Base-by-base conservation (phyloP, 208 protist species). In the Wallacemonas collosoma region DNA sequence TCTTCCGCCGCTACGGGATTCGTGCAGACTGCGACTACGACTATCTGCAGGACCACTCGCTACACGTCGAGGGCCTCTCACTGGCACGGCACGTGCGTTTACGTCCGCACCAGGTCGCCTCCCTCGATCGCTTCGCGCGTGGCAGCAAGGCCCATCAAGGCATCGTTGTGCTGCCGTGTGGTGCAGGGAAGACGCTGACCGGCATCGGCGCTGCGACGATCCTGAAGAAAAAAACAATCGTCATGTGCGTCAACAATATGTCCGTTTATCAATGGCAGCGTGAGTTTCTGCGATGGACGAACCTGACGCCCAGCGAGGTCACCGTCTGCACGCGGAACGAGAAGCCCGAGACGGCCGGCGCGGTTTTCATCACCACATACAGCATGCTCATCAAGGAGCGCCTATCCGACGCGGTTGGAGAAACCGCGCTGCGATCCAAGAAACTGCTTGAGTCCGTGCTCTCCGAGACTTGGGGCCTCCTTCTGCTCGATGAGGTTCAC, bases 401-500 rank as follows among this genome's bases (percentile, higher is more conserved):
- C 41, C 80, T 90, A 47, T 11, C 47, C 64, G 71, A 51, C 2
- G 65, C 61, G 44, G 66, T 61, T 68, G 88, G 64, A 57, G 97
- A 71, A n/a, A 67, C 77, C 6, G 84, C 85, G 11, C 71, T 83
- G 66, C 81, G 71, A 75, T 88, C 87, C 26, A 73, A 89, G 53
- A 84, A 96, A 60, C 93, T 95, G 43, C 76, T 98, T 57, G 54
- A 74, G 2, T 80, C 73, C 56, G 75, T 95, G 41, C 61, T 68
- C 45, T 72, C 77, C n/a, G 64, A 86, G 63, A 71, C 88, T 39
- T 99, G 99, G 99, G 99, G 99, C 40, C 71, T 99, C 7, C 71
- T 99, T 43, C 68, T 99, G 5, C 81, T 99, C n/a, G 99, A 99
- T 67, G 98, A 99, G 83, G 99, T 99, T 40, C 99, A 99, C 80